A percentile compares a stretch with the other conserved stretches of the same genome.
Conservation (phyloP, 2,329 filamentous ascomycete species). For the Fusarium verticillioides region DNA sequence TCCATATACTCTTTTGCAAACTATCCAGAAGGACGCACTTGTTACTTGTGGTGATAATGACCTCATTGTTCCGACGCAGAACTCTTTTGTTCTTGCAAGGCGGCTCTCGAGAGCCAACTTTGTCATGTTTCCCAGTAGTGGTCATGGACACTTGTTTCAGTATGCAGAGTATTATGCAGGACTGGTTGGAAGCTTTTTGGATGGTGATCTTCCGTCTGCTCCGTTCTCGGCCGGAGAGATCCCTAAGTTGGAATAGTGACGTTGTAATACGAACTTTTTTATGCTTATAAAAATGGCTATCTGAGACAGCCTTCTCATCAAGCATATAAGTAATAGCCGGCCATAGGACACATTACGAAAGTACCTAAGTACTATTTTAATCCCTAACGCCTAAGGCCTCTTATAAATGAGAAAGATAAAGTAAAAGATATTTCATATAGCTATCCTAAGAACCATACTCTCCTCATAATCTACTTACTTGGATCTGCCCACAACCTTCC, state of each 20-base stretch:
- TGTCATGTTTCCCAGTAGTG: background rate
- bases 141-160: background rate
- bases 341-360: no score
- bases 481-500: no score
- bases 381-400: no score
- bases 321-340: no score
- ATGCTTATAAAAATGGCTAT: no score
- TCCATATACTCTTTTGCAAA: background rate
- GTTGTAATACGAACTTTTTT: no score
- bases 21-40: background rate
- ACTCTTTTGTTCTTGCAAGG: background rate
- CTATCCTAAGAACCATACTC: no score
- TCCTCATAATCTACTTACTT: no score
- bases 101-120: background rate
- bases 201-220: rapidly evolving
- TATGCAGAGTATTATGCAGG: background rate
- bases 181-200: rapidly evolving
- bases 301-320: no score
- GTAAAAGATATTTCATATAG: no score
- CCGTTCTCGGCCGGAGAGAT: background rate
- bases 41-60: background rate
- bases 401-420: no score
- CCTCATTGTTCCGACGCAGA: background rate
- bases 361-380: no score
- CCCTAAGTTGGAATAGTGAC: rapidly evolving